phyloP scores from a whole-genome alignment of 495 filamentous ascomycete genomes.

The Penicillium desertorum region DNA sequence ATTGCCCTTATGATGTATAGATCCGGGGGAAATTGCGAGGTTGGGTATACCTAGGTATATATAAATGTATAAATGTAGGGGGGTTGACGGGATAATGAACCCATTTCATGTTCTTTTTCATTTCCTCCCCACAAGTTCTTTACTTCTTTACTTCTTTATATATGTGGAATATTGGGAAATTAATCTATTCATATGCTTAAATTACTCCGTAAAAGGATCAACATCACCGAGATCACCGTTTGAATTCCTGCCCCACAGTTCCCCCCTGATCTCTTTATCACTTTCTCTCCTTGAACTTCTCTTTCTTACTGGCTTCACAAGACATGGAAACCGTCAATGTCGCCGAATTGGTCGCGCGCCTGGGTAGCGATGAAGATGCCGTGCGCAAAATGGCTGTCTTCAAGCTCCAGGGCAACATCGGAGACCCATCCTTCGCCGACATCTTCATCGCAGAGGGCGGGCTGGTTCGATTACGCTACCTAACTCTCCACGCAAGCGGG shows the following conservation, averaged over 20 bases:
- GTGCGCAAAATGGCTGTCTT: slow-evolving; percentile 99
- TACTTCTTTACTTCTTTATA: neutral
- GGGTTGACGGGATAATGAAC: too few species aligned
- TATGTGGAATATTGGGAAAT: neutral
- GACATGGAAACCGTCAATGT: slow-evolving; percentile 60
- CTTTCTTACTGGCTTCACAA: slow-evolving; percentile 6
- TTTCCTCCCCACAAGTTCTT: neutral
- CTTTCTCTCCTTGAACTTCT: slow-evolving; percentile 9
- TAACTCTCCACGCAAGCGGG: slow-evolving; percentile 79
- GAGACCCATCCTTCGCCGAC: slow-evolving; percentile 95
- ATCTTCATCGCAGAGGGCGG: slow-evolving; percentile 91
- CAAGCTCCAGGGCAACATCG: slow-evolving; percentile 90
- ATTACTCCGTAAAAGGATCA: neutral
- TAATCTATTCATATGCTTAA: slow-evolving; percentile 5
- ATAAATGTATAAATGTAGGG: too few species aligned
- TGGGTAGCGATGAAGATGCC: slow-evolving; percentile 79
- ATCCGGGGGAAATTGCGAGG: too few species aligned
- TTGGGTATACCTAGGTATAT: too few species aligned
- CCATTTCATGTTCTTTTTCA: too few species aligned
- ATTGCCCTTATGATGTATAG: too few species aligned
- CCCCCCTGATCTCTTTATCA: slow-evolving; percentile 16
- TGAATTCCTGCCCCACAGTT: slow-evolving; percentile 17
- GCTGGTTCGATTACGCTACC: slow-evolving; percentile 71
- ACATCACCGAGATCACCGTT: slow-evolving; percentile 1
- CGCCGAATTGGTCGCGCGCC: slow-evolving; percentile 64